Evolutionary conservation across 805 yeast genomes (phyloP).

Genomic region (Wickerhamomyces alni): DNA sequence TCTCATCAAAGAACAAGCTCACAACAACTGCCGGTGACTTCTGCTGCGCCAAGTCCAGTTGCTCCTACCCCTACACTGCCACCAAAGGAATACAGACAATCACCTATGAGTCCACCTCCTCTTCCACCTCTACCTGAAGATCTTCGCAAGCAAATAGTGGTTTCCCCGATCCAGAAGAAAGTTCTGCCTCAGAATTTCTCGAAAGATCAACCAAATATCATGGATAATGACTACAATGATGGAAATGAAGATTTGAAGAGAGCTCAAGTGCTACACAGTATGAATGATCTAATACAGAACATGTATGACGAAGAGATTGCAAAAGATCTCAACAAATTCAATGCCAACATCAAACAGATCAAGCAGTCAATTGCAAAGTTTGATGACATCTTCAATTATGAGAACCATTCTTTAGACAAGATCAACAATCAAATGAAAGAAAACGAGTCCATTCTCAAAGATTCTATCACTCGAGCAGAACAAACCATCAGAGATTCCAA

Average conservation of each 20-base stretch:
- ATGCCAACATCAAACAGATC: conserved; percentile 21
- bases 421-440: conserved; percentile 21
- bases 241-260: not conserved
- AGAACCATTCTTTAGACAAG: conserved; percentile 23
- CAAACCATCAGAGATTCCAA: conserved; percentile 27
- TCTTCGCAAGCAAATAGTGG: conserved; percentile 10
- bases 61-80: conserved; percentile 20
- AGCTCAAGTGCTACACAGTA: conserved; percentile 8
- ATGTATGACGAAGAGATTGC: conserved; percentile 20
- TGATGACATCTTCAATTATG: conserved; percentile 29
- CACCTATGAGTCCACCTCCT: conserved; percentile 25
- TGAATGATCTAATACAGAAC: conserved; percentile 19
- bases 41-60: conserved; percentile 2
- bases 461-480: conserved; percentile 25
- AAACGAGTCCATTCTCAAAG: conserved; percentile 24
- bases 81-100: not conserved
- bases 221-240: conserved; percentile 10
- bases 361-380: conserved; percentile 31
- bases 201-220: conserved; percentile 20
- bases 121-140: conserved; percentile 35
- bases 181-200: conserved; percentile 5
- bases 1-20: not conserved
- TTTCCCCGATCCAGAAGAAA: conserved; percentile 13
- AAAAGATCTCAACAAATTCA: conserved; percentile 15
- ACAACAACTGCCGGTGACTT: not conserved